Conservation (phyloP, 768 basidiomycete genomes). For the Lactifluus pinguis region DNA sequence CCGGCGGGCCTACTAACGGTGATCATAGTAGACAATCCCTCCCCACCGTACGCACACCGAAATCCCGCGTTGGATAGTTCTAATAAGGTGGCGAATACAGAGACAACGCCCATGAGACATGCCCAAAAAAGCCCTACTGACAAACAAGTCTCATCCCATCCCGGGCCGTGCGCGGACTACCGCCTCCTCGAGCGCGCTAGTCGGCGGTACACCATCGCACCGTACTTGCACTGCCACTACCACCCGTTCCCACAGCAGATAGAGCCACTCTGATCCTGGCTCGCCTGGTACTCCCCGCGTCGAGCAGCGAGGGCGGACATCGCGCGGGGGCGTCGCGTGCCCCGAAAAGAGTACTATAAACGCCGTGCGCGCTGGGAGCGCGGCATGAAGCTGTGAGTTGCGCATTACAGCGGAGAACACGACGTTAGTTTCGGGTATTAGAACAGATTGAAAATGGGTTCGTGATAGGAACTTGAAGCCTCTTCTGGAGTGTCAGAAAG, state of each 20-base stretch:
- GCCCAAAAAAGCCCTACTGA: constrained; percentile 56
- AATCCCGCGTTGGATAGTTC: no score
- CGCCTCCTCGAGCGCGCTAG: constrained; percentile 71
- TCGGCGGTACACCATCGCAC: constrained; percentile 67
- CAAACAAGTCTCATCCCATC: constrained; percentile 76
- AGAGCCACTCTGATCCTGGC: constrained; percentile 51
- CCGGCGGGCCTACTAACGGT: no score
- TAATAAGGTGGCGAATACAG: no score
- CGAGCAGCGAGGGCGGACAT: constrained; percentile 50
- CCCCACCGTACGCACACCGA: no score
- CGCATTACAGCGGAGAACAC: constrained; percentile 33
- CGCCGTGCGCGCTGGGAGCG: constrained; percentile 73
- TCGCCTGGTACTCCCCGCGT: constrained; percentile 21
- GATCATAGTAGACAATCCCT: no score
- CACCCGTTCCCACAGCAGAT: constrained; percentile 39
- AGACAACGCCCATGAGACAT: no score
- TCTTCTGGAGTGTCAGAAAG: no score
- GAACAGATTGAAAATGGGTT: no score
- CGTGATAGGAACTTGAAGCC: no score
- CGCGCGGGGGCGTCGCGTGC: constrained; percentile 73
- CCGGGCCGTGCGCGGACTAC: constrained; percentile 73
- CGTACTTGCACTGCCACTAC: constrained; percentile 41
- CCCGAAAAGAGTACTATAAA: constrained; percentile 82
- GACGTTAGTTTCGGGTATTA: constrained; percentile 5
- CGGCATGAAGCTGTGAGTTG: constrained; percentile 55